A percentile compares a stretch with the other conserved stretches of the same genome.
phyloP scores from a whole-genome alignment of 108 stramenopile genomes.

The Chaetoceros muelleri region DNA sequence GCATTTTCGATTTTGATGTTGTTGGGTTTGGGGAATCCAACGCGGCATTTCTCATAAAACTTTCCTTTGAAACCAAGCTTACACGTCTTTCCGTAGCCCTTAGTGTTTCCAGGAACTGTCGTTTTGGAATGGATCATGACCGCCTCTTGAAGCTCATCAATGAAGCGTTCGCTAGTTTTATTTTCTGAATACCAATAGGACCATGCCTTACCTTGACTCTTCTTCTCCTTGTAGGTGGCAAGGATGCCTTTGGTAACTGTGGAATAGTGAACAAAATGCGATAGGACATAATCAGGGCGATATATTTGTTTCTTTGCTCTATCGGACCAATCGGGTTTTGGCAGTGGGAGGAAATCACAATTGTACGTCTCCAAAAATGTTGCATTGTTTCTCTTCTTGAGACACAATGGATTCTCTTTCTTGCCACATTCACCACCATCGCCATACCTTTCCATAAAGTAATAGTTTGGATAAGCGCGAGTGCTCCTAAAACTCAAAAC shows the following conservation, averaged over 20 bases:
- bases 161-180: slow-evolving; percentile 19
- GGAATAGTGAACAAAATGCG: slow-evolving; percentile 79
- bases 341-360: slow-evolving; percentile 53
- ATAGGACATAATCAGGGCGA: slow-evolving; percentile 58
- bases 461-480: slow-evolving; percentile 18
- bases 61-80: slow-evolving; percentile 6
- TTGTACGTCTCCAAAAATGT: slow-evolving; percentile 77
- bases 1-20: slow-evolving; percentile 9
- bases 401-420: slow-evolving; percentile 20
- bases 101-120: slow-evolving; percentile 24
- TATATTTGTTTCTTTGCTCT: slow-evolving; percentile 77
- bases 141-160: slow-evolving; percentile 61
- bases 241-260: slow-evolving; percentile 41
- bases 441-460: slow-evolving; percentile 27
- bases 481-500: slow-evolving; percentile 47
- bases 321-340: slow-evolving; percentile 52
- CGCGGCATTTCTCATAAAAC: slow-evolving; percentile 9
- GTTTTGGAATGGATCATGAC: slow-evolving; percentile 76
- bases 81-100: slow-evolving; percentile 14
- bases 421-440: slow-evolving; percentile 25
- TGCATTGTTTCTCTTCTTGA: slow-evolving; percentile 29
- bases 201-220: slow-evolving; percentile 11
- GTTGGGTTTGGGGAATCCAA: slow-evolving; percentile 21
- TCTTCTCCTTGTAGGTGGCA: slow-evolving; percentile 22
- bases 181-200: slow-evolving; percentile 7